phyloP scores from a whole-genome alignment of 2,329 filamentous ascomycete genomes.

The Alternaria panax region DNA sequence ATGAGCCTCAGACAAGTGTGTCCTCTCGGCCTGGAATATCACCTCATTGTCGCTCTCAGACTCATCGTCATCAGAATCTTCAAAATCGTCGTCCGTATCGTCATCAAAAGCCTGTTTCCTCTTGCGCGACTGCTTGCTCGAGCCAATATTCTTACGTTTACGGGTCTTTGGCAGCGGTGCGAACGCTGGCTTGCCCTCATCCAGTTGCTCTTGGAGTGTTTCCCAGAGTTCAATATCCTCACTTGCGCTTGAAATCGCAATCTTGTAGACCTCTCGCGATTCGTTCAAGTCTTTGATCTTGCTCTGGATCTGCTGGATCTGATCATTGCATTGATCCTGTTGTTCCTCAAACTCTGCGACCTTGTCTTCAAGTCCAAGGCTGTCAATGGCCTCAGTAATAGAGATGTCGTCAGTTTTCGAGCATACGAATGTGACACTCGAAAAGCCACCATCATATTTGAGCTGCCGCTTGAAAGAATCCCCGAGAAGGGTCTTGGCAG shows the following conservation, averaged over 20 bases:
- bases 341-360: conserved; percentile 40
- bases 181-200: conserved; percentile 55
- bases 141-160: conserved; percentile 53
- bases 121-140: not conserved
- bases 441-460: conserved; percentile 65
- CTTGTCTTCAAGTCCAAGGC: conserved; percentile 47
- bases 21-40: conserved; percentile 25
- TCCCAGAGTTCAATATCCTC: conserved; percentile 59
- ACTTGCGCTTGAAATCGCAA: conserved; percentile 48
- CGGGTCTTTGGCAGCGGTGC: conserved; percentile 37
- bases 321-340: conserved; percentile 18
- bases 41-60: conserved; percentile 33
- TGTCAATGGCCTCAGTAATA: conserved; percentile 54
- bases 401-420: conserved; percentile 69
- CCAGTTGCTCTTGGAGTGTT: conserved; percentile 46
- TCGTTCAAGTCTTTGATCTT: conserved; percentile 42
- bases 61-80: conserved; percentile 30
- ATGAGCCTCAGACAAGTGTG: conserved; percentile 52
- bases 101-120: not conserved
- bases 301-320: conserved; percentile 26
- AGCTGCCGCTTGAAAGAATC: conserved; percentile 66
- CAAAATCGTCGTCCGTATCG: not conserved
- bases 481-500: conserved; percentile 64
- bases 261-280: conserved; percentile 44
- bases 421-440: conserved; percentile 66